phyloP scores from a whole-genome alignment of 345 rosid species.

The Lenwebbia sp. region DNA sequence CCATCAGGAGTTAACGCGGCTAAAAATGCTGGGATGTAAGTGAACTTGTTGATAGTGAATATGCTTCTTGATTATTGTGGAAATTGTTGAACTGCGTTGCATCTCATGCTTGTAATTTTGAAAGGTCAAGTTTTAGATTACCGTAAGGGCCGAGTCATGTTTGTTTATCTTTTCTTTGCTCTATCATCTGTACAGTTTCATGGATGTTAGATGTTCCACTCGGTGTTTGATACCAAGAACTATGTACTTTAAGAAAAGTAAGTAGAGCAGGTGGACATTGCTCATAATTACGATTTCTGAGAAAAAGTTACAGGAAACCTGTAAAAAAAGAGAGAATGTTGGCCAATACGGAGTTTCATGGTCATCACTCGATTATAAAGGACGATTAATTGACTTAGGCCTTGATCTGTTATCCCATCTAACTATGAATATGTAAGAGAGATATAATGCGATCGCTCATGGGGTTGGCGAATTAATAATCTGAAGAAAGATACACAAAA shows the following conservation, averaged over 20 bases:
- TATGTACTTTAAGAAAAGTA: neutral
- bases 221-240: neutral
- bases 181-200: neutral
- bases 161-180: neutral
- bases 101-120: neutral
- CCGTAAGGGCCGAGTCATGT: neutral
- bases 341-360: neutral
- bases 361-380: neutral
- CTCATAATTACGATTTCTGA: neutral
- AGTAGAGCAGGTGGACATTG: neutral
- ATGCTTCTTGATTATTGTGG: neutral
- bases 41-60: neutral
- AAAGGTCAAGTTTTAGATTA: neutral
- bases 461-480: neutral
- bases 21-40: constrained; percentile 92
- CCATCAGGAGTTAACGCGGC: constrained; percentile 90
- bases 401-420: neutral
- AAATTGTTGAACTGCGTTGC: neutral
- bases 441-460: neutral
- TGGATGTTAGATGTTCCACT: neutral
- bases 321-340: neutral
- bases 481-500: neutral
- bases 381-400: neutral
- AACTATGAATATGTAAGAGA: neutral
- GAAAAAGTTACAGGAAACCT: neutral